A percentile compares a stretch with the other conserved stretches of the same genome.
Evolutionary conservation across 768 basidiomycete species (phyloP).

Genomic region (Trametes elegans): DNA sequence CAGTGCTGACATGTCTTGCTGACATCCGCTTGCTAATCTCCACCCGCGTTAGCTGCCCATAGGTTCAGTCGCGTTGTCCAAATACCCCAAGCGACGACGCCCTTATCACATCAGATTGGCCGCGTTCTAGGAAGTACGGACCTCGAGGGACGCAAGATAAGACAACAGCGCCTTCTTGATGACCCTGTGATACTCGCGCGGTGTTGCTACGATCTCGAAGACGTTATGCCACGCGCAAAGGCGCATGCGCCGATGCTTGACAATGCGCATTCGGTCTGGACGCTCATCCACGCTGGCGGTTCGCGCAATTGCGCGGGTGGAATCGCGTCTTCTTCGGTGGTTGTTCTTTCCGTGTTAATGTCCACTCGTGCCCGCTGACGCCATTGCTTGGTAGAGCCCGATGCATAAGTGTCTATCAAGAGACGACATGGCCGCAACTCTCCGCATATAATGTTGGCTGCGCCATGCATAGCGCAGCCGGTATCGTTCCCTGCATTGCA

Average conservation of each 20-base stretch:
- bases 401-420: too few relatives aligned
- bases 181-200: neutral
- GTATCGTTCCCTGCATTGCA: too few relatives aligned
- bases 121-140: neutral
- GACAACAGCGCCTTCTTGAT: neutral
- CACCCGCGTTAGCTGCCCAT: too few relatives aligned
- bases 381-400: neutral
- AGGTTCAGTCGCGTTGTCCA: too few relatives aligned
- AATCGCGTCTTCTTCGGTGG: constrained; percentile 10
- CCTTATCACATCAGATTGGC: neutral
- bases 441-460: too few relatives aligned
- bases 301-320: neutral
- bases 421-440: too few relatives aligned
- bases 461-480: too few relatives aligned
- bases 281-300: neutral
- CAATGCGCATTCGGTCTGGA: neutral
- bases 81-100: too few relatives aligned
- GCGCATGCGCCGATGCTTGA: neutral
- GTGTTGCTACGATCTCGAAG: neutral
- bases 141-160: neutral
- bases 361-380: neutral
- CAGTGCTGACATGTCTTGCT: too few relatives aligned
- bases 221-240: neutral
- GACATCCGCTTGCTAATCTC: too few relatives aligned
- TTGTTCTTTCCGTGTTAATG: neutral